Evolutionary conservation across 2,329 filamentous ascomycete genomes (phyloP), one percentile per base, ranked within the genome.

Genomic region (Neocucurbitaria cava): DNA sequence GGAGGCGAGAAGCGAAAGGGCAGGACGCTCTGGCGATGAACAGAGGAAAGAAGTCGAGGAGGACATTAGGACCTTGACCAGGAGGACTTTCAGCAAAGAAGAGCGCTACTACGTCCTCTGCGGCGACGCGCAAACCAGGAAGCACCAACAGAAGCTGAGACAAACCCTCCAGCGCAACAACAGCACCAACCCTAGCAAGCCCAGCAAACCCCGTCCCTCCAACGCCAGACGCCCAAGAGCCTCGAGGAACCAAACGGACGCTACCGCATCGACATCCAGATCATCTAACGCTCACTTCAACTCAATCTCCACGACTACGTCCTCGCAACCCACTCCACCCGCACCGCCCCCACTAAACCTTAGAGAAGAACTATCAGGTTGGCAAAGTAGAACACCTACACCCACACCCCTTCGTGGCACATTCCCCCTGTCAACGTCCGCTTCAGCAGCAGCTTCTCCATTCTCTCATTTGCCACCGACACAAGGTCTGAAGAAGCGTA

Each of bases 91-190:
- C 23, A 36, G 13, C 26, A 5, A 20, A 36, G 15, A 33, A 26
- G 49, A 52, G 21, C 46, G 42, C 42, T 13, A 13, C 15, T 52
- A 52, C 21, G 46, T 52, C 33, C 28, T 17, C 6, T 13, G 18
- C 33, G 48, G 35, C 26, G 45, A 39, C n/a, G 17, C 5, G 24
- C 20, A 35, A 38, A 39, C 36, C 18, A 21, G 15, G 36, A 39
- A 21, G 18, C 36, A 7, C 13, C 5, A 39, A 39, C 9, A 39
- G 7, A 9, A n/a, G 7, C 3, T 39, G 4, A 20, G 23, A 15
- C 17, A 21, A 23, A 2, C 18, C 5, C 11, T 11, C 5, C 36
- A 15, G 11, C n/a, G n/a, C n/a, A n/a, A n/a, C n/a, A n/a, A n/a
- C n/a, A n/a, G n/a, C n/a, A 26, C 9, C 24, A 1, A 26, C 5